Conservation (phyloP, 2,329 filamentous ascomycete genomes). For the Claviceps humidiphila region DNA sequence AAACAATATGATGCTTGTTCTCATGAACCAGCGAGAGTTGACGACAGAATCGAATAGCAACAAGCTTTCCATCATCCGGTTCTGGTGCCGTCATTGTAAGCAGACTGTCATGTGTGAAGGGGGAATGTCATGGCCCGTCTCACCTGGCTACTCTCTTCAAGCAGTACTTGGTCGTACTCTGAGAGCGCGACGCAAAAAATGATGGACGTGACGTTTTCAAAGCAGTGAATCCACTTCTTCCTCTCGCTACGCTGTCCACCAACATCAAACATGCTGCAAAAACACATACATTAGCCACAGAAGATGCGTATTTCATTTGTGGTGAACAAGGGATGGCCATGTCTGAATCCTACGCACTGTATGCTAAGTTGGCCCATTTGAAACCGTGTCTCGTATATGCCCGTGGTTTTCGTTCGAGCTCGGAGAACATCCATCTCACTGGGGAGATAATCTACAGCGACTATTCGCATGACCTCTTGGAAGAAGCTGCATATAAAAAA, state of each 20-base stretch:
- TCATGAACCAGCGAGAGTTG: conserved; percentile 98
- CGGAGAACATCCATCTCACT: conserved; percentile 90
- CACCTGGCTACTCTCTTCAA: conserved; percentile 96
- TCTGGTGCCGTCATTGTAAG: conserved; percentile 37
- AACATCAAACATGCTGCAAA: conserved; percentile 89
- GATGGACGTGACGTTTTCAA: conserved; percentile 98
- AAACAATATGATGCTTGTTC: conserved; percentile 96
- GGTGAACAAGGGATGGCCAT: neutral
- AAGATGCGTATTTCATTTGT: neutral
- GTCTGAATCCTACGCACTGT: conserved; percentile 52
- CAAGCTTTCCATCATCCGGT: conserved; percentile 98
- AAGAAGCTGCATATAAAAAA: conserved; percentile 61
- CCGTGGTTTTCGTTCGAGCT: conserved; percentile 93
- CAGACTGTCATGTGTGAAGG: neutral
- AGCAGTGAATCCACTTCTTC: conserved; percentile 99
- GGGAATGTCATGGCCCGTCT: conserved; percentile 11
- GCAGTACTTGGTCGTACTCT: conserved; percentile 93
- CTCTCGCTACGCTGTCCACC: conserved; percentile 93
- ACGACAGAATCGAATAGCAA: conserved; percentile 96
- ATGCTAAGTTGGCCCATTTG: conserved; percentile 98
- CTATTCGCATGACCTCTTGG: conserved; percentile 78
- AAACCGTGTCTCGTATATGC: conserved; percentile 97
- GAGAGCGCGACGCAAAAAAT: conserved; percentile 97
- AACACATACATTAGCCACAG: conserved; percentile 25
- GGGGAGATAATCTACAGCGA: conserved; percentile 72